A percentile compares a stretch with the other conserved stretches of the same genome.
These are phyloP conservation scores for Blastocystis sp. DNA, from an alignment of 352 stramenopile species.

Conservation along the genomic window DNA sequence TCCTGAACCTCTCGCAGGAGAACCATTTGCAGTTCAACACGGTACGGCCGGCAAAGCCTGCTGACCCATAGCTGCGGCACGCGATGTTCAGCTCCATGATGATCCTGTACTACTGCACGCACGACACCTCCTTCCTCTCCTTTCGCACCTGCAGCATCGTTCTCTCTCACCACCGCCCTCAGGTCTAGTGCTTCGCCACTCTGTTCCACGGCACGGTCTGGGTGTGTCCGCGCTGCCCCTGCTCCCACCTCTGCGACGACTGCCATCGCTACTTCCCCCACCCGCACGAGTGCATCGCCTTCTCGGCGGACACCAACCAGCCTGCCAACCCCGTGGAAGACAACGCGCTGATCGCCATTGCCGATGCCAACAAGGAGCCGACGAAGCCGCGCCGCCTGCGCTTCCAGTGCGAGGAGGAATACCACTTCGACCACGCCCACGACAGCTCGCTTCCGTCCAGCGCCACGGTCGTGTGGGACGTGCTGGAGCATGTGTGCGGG, in stretches of 20 bases:
- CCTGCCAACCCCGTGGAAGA: neutral
- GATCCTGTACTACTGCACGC: slow-evolving; percentile 89
- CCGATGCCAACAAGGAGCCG: neutral
- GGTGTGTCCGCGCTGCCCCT: neutral
- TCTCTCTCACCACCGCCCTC: neutral
- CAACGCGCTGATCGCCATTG: neutral
- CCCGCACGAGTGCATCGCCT: neutral
- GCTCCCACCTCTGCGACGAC: neutral
- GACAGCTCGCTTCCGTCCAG: neutral
- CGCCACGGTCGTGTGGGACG: neutral
- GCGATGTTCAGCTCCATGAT: slow-evolving; percentile 99
- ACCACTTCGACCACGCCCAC: neutral
- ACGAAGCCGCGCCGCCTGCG: neutral
- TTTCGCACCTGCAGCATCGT: neutral
- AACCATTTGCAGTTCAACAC: slow-evolving; percentile 99
- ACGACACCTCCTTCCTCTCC: neutral
- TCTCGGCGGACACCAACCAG: neutral
- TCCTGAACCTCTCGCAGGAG: slow-evolving; percentile 40
- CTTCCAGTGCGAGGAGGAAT: neutral
- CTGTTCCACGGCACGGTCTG: neutral
- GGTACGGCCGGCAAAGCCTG: neutral
- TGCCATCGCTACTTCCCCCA: neutral
- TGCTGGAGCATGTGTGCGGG: neutral
- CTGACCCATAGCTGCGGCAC: slow-evolving; percentile 78
- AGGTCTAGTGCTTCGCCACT: neutral